Base-by-base conservation (phyloP, 352 stramenopile species). In the Phytophthora vignae region DNA sequence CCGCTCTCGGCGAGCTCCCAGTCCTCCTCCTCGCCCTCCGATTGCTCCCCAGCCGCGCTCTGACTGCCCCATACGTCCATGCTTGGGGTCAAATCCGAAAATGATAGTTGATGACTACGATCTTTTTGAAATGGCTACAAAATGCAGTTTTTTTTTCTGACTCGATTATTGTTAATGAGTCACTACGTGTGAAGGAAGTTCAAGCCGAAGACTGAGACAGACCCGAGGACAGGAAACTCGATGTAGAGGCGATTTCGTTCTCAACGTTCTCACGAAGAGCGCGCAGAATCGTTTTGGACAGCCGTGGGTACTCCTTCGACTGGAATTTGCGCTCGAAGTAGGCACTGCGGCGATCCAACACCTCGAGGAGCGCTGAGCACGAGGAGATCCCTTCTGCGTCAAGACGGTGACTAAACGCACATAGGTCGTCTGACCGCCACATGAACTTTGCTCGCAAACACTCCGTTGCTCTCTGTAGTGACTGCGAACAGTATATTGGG, bases 1-100 rank as follows among this genome's bases (percentile, higher is more conserved):
- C 87, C 89, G 58, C 76, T 87, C 25, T 90, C 79, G 12, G 62
- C 72, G 15, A 78, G 17, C 59, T 92, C 86, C 75, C 80, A 91
- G 21, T 91, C 66, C 56, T 91, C 81, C n/a, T 95, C 85, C 31
- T 86, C 81, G 9, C 36, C 76, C 17, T 33, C 42, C 3, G 44
- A 15, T 11, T 64, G 55, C 31, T 75, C 65, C 11, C 55, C 63
- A 22, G 42, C 38, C 7, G 55, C 53, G 46, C 60, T 74, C 46
- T 71, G 74, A 10, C 58, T 83, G 44, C 74, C 71, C 81, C 81
- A 87, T 21, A 76, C 78, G 61, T 88, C 81, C 81, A 87, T 88
- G 25, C n/a, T 53, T 53, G 40, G 27, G 58, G n/a, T 54, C 21
- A 29, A 71, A 52, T 57, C 19, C 17, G 17, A 63, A 63, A 68